Conservation (phyloP, 2,329 filamentous ascomycete genomes). For the Thermothelomyces thermophilus region DNA sequence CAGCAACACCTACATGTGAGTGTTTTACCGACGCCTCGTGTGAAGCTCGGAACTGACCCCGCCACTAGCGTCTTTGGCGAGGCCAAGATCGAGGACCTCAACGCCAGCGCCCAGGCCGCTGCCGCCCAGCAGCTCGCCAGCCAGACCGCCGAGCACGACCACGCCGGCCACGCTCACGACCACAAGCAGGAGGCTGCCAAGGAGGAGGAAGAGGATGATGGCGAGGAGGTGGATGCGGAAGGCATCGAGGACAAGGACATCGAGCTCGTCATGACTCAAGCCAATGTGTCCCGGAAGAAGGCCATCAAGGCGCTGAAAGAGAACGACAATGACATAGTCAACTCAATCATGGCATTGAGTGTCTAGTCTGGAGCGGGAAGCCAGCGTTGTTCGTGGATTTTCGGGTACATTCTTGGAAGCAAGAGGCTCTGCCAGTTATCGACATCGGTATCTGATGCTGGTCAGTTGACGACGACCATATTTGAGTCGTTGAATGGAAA, state of each 20-base stretch:
- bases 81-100: constrained; percentile 99
- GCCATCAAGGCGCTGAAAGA: constrained; percentile 97
- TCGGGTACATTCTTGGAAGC: constrained; percentile 6
- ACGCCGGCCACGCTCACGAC: constrained; percentile 63
- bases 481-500: constrained; percentile 4
- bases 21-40: constrained; percentile 12
- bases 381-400: neutral
- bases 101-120: constrained; percentile 93
- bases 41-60: constrained; percentile 1
- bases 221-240: constrained; percentile 88
- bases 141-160: constrained; percentile 59
- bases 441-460: constrained; percentile 2
- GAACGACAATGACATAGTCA: constrained; percentile 99
- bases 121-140: constrained; percentile 92
- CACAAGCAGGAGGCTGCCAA: constrained; percentile 60
- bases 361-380: constrained; percentile 47
- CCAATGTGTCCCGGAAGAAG: constrained; percentile 94
- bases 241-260: constrained; percentile 99
- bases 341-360: constrained; percentile 98
- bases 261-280: constrained; percentile 97
- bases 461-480: neutral
- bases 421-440: constrained; percentile 1
- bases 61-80: constrained; percentile 85
- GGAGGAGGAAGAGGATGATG: constrained; percentile 80
- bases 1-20: constrained; percentile 99